Percentiles rank a stretch among this genome's conserved stretches.
Conservation (phyloP, 2,329 filamentous ascomycete genomes). For the Pyricularia pennisetigena region DNA sequence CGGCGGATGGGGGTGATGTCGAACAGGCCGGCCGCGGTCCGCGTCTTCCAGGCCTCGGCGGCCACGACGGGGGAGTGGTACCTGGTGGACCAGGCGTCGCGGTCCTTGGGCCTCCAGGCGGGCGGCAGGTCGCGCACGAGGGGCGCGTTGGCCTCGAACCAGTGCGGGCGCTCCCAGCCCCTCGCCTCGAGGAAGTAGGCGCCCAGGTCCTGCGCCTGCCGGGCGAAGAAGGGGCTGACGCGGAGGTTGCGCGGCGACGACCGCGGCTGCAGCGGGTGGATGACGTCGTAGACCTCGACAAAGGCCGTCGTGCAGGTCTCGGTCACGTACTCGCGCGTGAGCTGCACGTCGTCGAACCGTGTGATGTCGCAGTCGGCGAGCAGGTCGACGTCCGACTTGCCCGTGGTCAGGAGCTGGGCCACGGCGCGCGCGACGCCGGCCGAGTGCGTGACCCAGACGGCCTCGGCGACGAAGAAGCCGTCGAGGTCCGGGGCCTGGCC, state of each 20-base stretch:
- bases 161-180: conserved; percentile 54
- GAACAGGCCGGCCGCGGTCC: conserved; percentile 51
- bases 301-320: conserved; percentile 54
- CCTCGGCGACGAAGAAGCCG: conserved; percentile 54
- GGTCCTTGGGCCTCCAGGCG: conserved; percentile 42
- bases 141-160: conserved; percentile 46
- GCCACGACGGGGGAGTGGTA: conserved; percentile 50
- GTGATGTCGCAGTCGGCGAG: conserved; percentile 44
- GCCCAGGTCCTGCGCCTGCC: conserved; percentile 41
- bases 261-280: conserved; percentile 49
- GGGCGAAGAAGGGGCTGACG: conserved; percentile 45
- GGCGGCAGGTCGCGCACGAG: conserved; percentile 40
- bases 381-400: conserved; percentile 44
- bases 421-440: conserved; percentile 52
- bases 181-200: conserved; percentile 49
- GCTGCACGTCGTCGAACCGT: conserved; percentile 52
- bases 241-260: conserved; percentile 48
- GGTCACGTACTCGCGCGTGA: conserved; percentile 41
- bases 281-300: conserved; percentile 54
- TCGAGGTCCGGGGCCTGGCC: conserved; percentile 48
- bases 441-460: conserved; percentile 58
- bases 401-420: conserved; percentile 47
- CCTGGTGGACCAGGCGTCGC: conserved; percentile 47
- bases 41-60: conserved; percentile 55
- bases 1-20: conserved; percentile 52